phyloP scores from a whole-genome alignment of 2,329 filamentous ascomycete genomes.

The Sphaerulina musiva region DNA sequence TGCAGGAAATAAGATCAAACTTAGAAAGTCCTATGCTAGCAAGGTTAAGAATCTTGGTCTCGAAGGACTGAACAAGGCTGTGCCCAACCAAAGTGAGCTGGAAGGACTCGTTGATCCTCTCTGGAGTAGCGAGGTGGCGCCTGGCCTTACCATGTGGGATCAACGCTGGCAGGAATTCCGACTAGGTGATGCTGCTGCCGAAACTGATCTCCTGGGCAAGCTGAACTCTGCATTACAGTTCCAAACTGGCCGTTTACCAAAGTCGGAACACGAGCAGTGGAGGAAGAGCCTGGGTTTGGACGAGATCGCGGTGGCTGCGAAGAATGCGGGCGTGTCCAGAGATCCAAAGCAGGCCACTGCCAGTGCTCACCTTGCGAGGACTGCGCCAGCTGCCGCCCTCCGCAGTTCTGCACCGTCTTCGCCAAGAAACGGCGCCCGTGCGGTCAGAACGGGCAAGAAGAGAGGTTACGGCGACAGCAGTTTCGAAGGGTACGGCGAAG shows the following conservation, averaged over 20 bases:
- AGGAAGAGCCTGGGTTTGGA: conserved; percentile 42
- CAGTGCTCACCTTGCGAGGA: conserved; percentile 25
- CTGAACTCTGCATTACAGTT: conserved; percentile 40
- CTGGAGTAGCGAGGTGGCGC: conserved; percentile 22
- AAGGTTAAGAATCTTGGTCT: conserved; percentile 47
- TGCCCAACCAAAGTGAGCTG: conserved; percentile 36
- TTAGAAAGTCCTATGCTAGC: conserved; percentile 52
- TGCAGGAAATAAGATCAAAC: conserved; percentile 60
- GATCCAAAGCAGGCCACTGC: conserved; percentile 17
- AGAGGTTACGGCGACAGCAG: conserved; percentile 68
- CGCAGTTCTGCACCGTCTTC: conserved; percentile 34
- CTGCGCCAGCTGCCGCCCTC: conserved; percentile 19
- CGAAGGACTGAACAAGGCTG: conserved; percentile 45
- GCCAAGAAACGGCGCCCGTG: conserved; percentile 47
- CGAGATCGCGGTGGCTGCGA: conserved; percentile 32
- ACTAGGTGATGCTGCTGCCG: conserved; percentile 30
- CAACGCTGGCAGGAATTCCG: conserved; percentile 36
- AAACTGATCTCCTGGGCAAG: conserved; percentile 32
- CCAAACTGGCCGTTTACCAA: conserved; percentile 39
- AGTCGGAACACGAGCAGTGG: conserved; percentile 38
- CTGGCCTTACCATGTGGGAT: conserved; percentile 29
- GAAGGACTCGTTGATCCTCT: conserved; percentile 32
- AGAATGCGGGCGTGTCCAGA: conserved; percentile 15
- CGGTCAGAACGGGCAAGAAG: conserved; percentile 64
- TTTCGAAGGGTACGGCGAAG: conserved; percentile 68